Evolutionary conservation across 495 filamentous ascomycete species (phyloP).

Genomic region (Baudoinia panamericana): DNA sequence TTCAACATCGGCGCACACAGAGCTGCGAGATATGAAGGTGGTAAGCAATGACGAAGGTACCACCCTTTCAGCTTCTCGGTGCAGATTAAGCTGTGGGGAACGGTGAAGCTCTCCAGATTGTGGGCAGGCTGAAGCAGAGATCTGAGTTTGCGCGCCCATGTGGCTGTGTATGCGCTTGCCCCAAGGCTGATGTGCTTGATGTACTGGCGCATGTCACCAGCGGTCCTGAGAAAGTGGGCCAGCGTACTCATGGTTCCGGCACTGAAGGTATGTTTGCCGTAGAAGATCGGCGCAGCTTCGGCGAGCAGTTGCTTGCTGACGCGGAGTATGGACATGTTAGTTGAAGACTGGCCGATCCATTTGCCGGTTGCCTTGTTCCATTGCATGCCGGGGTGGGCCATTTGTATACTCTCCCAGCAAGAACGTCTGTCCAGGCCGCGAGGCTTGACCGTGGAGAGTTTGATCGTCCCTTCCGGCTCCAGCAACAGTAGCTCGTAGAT

Average conservation of each 20-base stretch:
- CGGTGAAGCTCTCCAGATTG: background rate
- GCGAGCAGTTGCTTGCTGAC: constrained; percentile 10
- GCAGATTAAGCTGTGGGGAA: background rate
- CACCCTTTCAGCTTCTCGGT: background rate
- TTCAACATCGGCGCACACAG: constrained; percentile 1
- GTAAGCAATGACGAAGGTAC: background rate
- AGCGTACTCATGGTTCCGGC: background rate
- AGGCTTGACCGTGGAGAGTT: constrained; percentile 7
- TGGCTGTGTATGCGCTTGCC: background rate
- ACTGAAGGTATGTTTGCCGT: constrained; percentile 14
- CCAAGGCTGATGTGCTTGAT: constrained; percentile 2
- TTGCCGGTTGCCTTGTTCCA: constrained; percentile 4
- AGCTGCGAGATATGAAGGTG: background rate
- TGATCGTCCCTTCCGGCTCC: background rate
- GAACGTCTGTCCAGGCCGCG: constrained; percentile 1
- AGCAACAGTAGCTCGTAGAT: constrained; percentile 13
- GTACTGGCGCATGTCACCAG: constrained; percentile 8
- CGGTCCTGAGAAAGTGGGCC: constrained; percentile 2
- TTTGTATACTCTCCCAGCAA: background rate
- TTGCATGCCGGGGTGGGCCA: too few species aligned
- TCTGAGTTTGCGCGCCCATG: background rate
- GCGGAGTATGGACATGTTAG: constrained; percentile 9
- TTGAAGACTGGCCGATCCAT: constrained; percentile 4
- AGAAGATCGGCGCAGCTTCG: constrained; percentile 16
- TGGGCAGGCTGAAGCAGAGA: constrained; percentile 1